Conservation (phyloP, 306 rosid genomes). For the Malus sylvestris region DNA sequence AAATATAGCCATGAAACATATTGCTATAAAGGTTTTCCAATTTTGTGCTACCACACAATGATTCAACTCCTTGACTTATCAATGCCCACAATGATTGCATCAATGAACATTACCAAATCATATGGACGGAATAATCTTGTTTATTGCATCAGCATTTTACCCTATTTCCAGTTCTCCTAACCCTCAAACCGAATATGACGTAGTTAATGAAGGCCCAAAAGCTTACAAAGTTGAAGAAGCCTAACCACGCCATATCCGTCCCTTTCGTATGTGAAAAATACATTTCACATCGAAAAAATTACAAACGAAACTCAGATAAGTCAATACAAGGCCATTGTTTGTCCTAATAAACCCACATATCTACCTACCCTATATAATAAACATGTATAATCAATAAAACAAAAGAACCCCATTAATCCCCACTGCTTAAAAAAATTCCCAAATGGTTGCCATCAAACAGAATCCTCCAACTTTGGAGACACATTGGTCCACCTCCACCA, state of each 20-base stretch:
- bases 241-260: neutral
- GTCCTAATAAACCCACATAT: neutral
- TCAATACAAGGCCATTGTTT: neutral
- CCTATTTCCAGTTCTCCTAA: neutral
- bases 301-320: neutral
- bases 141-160: neutral
- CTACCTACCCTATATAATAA: neutral
- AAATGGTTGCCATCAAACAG: neutral
- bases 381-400: neutral
- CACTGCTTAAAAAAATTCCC: neutral
- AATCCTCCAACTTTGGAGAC: slow-evolving; percentile 1
- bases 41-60: neutral
- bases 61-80: neutral
- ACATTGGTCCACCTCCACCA: slow-evolving; percentile 5
- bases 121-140: too few species aligned
- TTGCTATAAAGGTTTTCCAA: neutral
- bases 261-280: neutral
- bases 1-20: too few species aligned
- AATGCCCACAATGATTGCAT: neutral
- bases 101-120: neutral
- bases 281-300: neutral
- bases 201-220: neutral
- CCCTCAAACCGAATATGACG: neutral
- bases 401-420: neutral
- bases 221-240: neutral